Evolutionary conservation across 176 grass and related monocot species (phyloP).

Genomic region (Lolium multiflorum): DNA sequence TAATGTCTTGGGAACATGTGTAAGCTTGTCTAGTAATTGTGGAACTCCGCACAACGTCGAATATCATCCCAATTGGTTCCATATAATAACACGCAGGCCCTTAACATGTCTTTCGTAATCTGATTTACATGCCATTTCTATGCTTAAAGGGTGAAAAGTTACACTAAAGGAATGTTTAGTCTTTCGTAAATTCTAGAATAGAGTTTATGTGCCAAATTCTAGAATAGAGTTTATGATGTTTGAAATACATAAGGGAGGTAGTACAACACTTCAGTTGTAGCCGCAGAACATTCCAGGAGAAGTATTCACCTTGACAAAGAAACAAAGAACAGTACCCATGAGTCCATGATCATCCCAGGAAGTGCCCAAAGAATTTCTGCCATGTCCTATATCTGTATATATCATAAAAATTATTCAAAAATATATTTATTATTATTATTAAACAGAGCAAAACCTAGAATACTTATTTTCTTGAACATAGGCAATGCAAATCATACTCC

Average conservation of each 20-base stretch:
- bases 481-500: not conserved
- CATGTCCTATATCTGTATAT: not conserved
- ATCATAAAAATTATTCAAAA: not conserved
- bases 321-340: not conserved
- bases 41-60: too few species aligned
- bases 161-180: too few species aligned
- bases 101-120: too few species aligned
- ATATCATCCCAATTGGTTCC: too few species aligned
- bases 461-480: slow-evolving; percentile 2
- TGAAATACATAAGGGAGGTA: not conserved
- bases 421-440: not conserved
- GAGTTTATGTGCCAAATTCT: too few species aligned
- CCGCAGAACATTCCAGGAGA: not conserved
- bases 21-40: too few species aligned
- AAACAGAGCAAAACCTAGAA: not conserved
- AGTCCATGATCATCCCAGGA: not conserved
- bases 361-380: not conserved
- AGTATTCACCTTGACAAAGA: not conserved
- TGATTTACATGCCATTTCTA: too few species aligned
- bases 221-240: too few species aligned
- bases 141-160: too few species aligned
- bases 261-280: not conserved
- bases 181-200: too few species aligned
- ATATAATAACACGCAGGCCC: too few species aligned
- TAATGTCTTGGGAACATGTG: too few species aligned